These are phyloP conservation scores for Oleoguttula mirabilis DNA, from an alignment of 495 filamentous ascomycete species.

Conservation along the genomic window DNA sequence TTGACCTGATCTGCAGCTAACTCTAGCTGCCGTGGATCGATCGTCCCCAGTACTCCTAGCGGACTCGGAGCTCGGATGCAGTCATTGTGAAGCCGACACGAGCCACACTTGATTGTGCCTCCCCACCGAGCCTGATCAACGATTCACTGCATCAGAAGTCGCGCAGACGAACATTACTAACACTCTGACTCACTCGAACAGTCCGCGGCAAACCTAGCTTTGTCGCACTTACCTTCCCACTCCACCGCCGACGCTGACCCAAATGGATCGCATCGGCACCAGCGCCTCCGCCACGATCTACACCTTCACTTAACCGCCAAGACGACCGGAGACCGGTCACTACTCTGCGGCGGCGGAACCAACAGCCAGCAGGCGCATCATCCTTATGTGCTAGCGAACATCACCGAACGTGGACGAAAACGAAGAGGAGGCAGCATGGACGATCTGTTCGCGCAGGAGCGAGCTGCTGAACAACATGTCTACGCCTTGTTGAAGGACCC, in stretches of 20 bases:
- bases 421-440: slow-evolving; percentile 13
- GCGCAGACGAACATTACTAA: too few species aligned
- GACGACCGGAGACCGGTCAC: slow-evolving; percentile 40
- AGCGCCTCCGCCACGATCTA: slow-evolving; percentile 27
- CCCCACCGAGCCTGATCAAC: too few species aligned
- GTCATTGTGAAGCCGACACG: too few species aligned
- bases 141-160: too few species aligned
- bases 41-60: too few species aligned
- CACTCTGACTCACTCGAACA: too few species aligned
- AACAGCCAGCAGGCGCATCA: neutral
- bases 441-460: slow-evolving; percentile 15
- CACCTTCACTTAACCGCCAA: slow-evolving; percentile 44
- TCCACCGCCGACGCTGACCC: slow-evolving; percentile 11
- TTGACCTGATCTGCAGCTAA: too few species aligned
- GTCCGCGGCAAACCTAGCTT: slow-evolving; percentile 7
- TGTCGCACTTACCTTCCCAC: slow-evolving; percentile 3
- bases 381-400: slow-evolving; percentile 2
- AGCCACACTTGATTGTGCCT: too few species aligned
- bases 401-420: neutral
- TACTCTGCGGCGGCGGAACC: slow-evolving; percentile 9
- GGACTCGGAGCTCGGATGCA: too few species aligned
- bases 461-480: slow-evolving; percentile 13
- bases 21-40: too few species aligned
- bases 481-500: slow-evolving; percentile 7
- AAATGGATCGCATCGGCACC: slow-evolving; percentile 33